Percentiles rank a stretch among this genome's conserved stretches.
Conservation (phyloP, 306 rosid species). For the Quercus variabilis region DNA sequence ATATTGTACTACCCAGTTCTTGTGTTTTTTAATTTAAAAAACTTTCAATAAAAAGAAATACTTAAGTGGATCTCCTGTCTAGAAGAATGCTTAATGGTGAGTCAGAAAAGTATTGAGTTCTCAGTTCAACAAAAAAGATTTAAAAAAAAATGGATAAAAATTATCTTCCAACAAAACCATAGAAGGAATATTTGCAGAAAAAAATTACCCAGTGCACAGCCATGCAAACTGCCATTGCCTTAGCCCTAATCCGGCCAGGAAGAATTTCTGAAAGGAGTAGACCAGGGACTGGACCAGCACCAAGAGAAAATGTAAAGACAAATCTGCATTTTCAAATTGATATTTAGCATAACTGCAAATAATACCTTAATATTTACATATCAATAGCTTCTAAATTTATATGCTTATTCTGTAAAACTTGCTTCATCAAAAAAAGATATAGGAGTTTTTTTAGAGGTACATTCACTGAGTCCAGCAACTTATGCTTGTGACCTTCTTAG, state of each 20-base stretch:
- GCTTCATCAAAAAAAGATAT: constrained; percentile 9
- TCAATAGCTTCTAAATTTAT: constrained; percentile 9
- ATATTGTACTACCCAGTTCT: neutral
- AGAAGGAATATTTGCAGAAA: constrained; percentile 14
- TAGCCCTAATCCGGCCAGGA: constrained; percentile 64
- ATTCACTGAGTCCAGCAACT: constrained; percentile 11
- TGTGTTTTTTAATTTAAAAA: neutral
- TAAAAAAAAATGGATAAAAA: neutral
- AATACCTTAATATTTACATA: constrained; percentile 1
- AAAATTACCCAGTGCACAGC: constrained; percentile 75
- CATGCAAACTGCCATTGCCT: constrained; percentile 90
- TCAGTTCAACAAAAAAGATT: neutral
- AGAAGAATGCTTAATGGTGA: neutral
- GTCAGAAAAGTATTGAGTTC: neutral
- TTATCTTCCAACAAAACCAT: constrained; percentile 2
- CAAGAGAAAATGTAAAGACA: constrained; percentile 60
- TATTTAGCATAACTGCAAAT: constrained; percentile 12
- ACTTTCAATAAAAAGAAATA: neutral
- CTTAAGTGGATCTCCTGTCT: constrained; percentile 1
- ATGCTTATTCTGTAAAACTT: neutral
- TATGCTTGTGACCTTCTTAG: constrained; percentile 4
- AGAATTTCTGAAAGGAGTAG: constrained; percentile 78
- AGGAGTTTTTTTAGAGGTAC: neutral
- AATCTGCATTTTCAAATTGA: constrained; percentile 44
- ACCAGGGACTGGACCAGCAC: constrained; percentile 87